Percentiles rank a stretch among this genome's conserved stretches.
These are phyloP conservation scores for Aureobasidium mangrovei DNA, from an alignment of 2,329 filamentous ascomycete genomes.

Conservation along the genomic window DNA sequence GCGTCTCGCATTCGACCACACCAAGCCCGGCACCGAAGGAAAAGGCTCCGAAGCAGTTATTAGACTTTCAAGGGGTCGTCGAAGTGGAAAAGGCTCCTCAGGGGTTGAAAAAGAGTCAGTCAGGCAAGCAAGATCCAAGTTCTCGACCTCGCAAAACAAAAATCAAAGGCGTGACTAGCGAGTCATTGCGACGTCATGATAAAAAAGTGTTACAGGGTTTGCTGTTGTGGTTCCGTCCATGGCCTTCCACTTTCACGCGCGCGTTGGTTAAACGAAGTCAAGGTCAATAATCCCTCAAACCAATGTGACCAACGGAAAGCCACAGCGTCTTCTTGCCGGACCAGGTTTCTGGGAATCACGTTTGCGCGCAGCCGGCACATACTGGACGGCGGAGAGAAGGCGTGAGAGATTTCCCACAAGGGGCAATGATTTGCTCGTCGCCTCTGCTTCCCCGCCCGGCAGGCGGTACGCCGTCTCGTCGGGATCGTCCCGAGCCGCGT, in stretches of 20 bases:
- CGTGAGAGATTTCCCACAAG: slow-evolving; percentile 4
- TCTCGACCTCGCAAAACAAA: not conserved
- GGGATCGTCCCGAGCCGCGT: not conserved
- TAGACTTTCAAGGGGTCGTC: too few species aligned
- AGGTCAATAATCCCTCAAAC: not conserved
- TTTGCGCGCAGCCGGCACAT: not conserved
- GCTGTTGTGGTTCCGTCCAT: not conserved
- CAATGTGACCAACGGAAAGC: not conserved
- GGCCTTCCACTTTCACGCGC: too few species aligned
- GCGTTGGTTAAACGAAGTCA: not conserved
- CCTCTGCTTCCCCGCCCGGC: not conserved
- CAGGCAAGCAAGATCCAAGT: too few species aligned
- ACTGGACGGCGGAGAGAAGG: not conserved
- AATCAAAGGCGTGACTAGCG: not conserved
- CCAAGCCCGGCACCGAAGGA: too few species aligned
- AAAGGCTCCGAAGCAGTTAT: too few species aligned
- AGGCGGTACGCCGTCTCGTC: not conserved
- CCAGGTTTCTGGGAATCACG: not conserved
- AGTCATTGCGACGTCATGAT: slow-evolving; percentile 8
- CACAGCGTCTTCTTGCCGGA: not conserved
- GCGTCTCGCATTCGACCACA: too few species aligned
- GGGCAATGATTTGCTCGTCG: not conserved
- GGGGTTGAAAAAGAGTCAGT: too few species aligned
- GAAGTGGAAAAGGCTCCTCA: too few species aligned
- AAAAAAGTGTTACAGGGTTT: not conserved